phyloP scores from a whole-genome alignment of 2,329 filamentous ascomycete species.

The Paramyrothecium roridum region DNA sequence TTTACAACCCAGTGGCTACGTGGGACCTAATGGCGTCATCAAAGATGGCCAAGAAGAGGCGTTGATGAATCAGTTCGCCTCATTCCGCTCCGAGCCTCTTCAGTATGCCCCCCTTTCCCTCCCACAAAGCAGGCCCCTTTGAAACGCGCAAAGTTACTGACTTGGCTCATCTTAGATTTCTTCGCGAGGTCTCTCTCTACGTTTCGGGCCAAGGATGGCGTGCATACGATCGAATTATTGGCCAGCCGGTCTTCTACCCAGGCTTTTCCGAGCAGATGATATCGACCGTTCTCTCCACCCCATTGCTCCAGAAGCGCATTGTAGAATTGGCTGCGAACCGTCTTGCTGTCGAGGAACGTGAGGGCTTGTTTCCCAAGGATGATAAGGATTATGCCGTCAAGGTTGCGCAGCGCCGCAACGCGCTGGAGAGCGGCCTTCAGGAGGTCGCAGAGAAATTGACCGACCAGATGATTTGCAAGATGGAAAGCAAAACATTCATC shows the following conservation, averaged over 20 bases:
- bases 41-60: constrained; percentile 61
- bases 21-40: constrained; percentile 45
- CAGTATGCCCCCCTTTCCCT: constrained; percentile 37
- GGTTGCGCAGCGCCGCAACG: constrained; percentile 51
- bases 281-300: constrained; percentile 68
- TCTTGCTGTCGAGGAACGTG: constrained; percentile 70
- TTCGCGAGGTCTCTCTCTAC: constrained; percentile 90
- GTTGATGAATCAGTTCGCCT: constrained; percentile 78
- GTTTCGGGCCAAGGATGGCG: constrained; percentile 94
- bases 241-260: constrained; percentile 88
- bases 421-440: constrained; percentile 70
- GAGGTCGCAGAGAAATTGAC: constrained; percentile 85
- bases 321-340: constrained; percentile 72
- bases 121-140: neutral
- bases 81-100: constrained; percentile 71
- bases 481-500: constrained; percentile 93
- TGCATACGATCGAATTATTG: constrained; percentile 85
- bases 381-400: constrained; percentile 51
- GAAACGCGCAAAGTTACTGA: neutral
- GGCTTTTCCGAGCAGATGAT: constrained; percentile 94
- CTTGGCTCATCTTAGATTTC: constrained; percentile 57
- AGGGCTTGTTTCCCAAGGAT: constrained; percentile 61
- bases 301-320: constrained; percentile 72
- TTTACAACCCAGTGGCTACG: constrained; percentile 69
- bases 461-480: constrained; percentile 98